Base-by-base conservation (phyloP, 495 filamentous ascomycete genomes). In the Trichoderma erinaceum region DNA sequence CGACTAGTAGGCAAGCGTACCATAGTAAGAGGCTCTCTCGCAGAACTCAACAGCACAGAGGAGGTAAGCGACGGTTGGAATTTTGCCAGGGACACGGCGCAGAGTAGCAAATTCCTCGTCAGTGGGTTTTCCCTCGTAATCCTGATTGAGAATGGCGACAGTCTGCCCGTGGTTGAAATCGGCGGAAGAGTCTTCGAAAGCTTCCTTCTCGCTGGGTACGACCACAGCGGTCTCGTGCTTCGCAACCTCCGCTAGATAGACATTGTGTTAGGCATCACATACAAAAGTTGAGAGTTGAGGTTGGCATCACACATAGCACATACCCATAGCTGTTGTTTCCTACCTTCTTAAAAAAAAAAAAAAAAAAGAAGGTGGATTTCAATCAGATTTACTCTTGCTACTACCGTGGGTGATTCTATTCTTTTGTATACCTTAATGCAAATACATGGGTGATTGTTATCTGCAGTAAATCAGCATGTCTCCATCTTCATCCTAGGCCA, bases 11-110 rank as follows among this genome's bases (percentile, higher is more conserved):
- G 43, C 43, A 46, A 46, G 43, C 43, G 43, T 46, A 46, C 85
- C 85, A 70, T 85, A 86, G 78, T 85, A 88, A 8, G 84, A 87
- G 29, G 83, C 84, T 69, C 85, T 77, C 76, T 88, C 86, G 70
- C 83, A 85, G 70, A 88, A 85, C 68, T 87, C 86, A 41, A 88
- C 83, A 0, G 84, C 68, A 69, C 86, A 89, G 41, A 88, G 80
- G 2, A 83, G 69, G 66, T 84, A 87, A 41, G 84, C 79, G 21
- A 84, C 76, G n/a, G 79, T 35, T 10, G 84, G 84, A 11, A 87
- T 69, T 3, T 64, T 78, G 63, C 81, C 87, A 15, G 87, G 78
- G 18, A 89, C 80, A 70, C 84, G 83, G 64, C 87, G 85, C 12
- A 89, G 76, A 8, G 81, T 84, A 13, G 71, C 68, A 29, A 77